These are phyloP conservation scores for Castanea mollissima DNA, from an alignment of 306 rosid species.

Conservation along the genomic window DNA sequence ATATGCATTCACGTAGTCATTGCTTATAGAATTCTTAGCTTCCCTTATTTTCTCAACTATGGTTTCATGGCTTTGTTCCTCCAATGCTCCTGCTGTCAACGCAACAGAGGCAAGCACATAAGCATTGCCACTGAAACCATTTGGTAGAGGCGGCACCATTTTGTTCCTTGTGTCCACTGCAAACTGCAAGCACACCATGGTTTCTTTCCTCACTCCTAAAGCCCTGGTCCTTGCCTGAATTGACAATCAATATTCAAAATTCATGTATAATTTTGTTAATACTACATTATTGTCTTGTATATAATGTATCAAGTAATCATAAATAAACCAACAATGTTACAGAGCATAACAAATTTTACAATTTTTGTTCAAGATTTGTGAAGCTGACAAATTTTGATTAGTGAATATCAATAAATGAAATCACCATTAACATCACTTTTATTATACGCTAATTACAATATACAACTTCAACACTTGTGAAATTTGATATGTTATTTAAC, in stretches of 20 bases:
- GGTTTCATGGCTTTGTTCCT: constrained; percentile 31
- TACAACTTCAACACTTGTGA: too few relatives aligned
- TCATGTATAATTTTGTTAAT: not conserved
- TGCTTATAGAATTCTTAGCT: constrained; percentile 51
- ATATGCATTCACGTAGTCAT: constrained; percentile 51
- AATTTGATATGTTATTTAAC: too few relatives aligned
- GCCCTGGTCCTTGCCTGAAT: constrained; percentile 62
- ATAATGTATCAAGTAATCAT: not conserved
- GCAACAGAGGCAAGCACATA: constrained; percentile 71
- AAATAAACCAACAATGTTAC: too few relatives aligned
- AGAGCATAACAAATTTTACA: too few relatives aligned
- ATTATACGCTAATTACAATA: too few relatives aligned
- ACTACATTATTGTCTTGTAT: not conserved
- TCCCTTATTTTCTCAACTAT: constrained; percentile 51
- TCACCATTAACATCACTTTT: fast-evolving
- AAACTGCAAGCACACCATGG: constrained; percentile 65
- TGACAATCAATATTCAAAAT: not conserved
- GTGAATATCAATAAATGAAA: too few relatives aligned
- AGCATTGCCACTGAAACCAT: constrained; percentile 71
- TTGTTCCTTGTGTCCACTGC: constrained; percentile 63
- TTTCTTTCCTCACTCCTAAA: constrained; percentile 41
- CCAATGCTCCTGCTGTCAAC: constrained; percentile 40
- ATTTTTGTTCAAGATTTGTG: too few relatives aligned
- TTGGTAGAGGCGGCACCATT: constrained; percentile 48
- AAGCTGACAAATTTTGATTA: too few relatives aligned